Base-by-base conservation (phyloP, 352 stramenopile genomes). In the Thalassiosira pacifica region DNA sequence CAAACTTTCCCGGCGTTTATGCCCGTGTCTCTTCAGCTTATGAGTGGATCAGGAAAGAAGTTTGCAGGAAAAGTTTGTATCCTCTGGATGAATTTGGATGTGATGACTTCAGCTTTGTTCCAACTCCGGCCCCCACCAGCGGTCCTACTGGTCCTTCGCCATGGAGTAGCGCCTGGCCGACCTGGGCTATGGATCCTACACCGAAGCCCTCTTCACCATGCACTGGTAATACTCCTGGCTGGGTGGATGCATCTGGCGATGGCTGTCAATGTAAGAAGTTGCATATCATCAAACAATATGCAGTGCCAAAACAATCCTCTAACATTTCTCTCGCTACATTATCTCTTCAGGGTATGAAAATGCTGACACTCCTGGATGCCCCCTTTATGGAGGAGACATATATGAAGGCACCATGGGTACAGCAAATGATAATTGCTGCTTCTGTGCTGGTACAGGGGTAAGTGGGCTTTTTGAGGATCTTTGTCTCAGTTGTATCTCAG, bases 1-100 rank as follows among this genome's bases (percentile, higher is more conserved):
- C 16, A 1, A 34, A 69, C 22, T 82, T 74, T 63, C 79, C 79
- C 19, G 79, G 79, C 9, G 79, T 86, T 13, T 86, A 86, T 37
- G 75, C 74, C 26, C 34, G 74, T 32, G 26, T 74, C 0, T 19
- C 63, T 1, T 10, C 48, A 18, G 32, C 68, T 16, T 65, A 70
- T 53, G 74, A 65, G 1, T 82, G 74, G 74, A 74, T 82, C 31
- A 65, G 24, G 24, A 22, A 65, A 32, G 55, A 65, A 16, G 55
- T 65, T 5, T 65, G 55, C 24, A 26, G 31, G 3, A 65, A 18
- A 10, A 65, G 55, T 16, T 65, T 22, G 4, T 65, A 65, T 18
- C 26, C 59, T 24, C 59, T 27, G 9, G 59, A 24, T 45, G 59
- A 45, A 67, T 67, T 67, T 67, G 27, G n/a, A 45, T 67, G 59